Evolutionary conservation across 495 filamentous ascomycete genomes (phyloP).

Genomic region (Hypoxylon lenormandii): DNA sequence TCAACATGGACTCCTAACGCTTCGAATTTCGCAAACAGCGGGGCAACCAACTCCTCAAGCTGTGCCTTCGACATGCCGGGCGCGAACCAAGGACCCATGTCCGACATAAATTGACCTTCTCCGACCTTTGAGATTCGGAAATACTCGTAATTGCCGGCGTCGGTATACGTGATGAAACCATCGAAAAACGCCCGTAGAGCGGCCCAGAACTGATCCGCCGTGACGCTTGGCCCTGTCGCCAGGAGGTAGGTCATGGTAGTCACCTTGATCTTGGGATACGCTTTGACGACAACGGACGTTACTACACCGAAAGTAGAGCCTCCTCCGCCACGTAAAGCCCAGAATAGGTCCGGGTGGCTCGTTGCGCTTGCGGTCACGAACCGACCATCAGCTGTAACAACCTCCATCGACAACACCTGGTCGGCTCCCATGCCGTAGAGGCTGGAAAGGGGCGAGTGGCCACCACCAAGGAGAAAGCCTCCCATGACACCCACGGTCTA

Average conservation of each 20-base stretch:
- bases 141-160: slow-evolving; percentile 68
- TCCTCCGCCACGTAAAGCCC: slow-evolving; percentile 71
- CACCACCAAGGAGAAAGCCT: slow-evolving; percentile 67
- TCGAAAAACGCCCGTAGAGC: slow-evolving; percentile 63
- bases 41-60: slow-evolving; percentile 58
- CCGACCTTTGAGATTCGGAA: slow-evolving; percentile 56
- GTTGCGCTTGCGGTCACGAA: slow-evolving; percentile 65
- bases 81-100: slow-evolving; percentile 63
- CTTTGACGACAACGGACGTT: slow-evolving; percentile 62
- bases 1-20: slow-evolving; percentile 53
- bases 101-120: slow-evolving; percentile 49
- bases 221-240: slow-evolving; percentile 48
- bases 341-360: slow-evolving; percentile 71
- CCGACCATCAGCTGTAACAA: slow-evolving; percentile 68
- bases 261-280: slow-evolving; percentile 56
- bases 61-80: slow-evolving; percentile 60
- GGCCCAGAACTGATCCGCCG: slow-evolving; percentile 63
- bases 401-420: slow-evolving; percentile 65
- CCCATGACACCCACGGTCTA: slow-evolving; percentile 65
- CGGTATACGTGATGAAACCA: slow-evolving; percentile 61
- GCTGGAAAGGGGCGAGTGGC: slow-evolving; percentile 60
- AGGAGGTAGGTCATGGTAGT: slow-evolving; percentile 54
- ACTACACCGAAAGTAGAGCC: slow-evolving; percentile 72
- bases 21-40: slow-evolving; percentile 59
- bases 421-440: slow-evolving; percentile 66